A percentile compares a stretch with the other conserved stretches of the same genome.
These are phyloP conservation scores for Fusarium bactridioides DNA, from an alignment of 2,329 filamentous ascomycete species.

Conservation along the genomic window DNA sequence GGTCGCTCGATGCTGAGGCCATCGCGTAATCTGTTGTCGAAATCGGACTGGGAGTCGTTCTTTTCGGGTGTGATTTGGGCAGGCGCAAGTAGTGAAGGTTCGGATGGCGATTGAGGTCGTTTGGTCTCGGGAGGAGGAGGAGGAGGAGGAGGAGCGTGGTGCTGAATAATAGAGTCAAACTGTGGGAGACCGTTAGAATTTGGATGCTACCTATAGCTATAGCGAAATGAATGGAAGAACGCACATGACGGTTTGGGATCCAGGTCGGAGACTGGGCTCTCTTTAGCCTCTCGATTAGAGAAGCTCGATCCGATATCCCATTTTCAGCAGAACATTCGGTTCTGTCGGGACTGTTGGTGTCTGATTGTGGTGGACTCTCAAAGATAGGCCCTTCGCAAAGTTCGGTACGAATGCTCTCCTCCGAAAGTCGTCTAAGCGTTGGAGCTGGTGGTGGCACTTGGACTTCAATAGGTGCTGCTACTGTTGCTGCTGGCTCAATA, in stretches of 20 bases:
- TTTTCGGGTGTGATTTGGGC: slow-evolving; percentile 55
- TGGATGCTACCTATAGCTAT: background rate
- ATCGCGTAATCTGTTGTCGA: slow-evolving; percentile 57
- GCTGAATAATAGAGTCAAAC: slow-evolving; percentile 51
- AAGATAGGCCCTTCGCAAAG: slow-evolving; percentile 65
- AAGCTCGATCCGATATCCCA: slow-evolving; percentile 69
- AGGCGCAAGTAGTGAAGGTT: slow-evolving; percentile 55
- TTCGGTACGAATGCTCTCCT: slow-evolving; percentile 68
- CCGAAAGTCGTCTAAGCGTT: slow-evolving; percentile 53
- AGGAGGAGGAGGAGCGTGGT: slow-evolving; percentile 14
- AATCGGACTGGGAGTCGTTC: slow-evolving; percentile 17
- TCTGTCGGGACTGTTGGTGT: slow-evolving; percentile 33
- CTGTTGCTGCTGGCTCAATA: slow-evolving; percentile 39
- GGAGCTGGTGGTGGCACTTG: slow-evolving; percentile 14
- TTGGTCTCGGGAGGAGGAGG: slow-evolving; percentile 20
- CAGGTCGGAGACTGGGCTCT: slow-evolving; percentile 78
- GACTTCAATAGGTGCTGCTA: slow-evolving; percentile 30
- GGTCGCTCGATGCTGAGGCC: slow-evolving; percentile 80
- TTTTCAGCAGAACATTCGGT: slow-evolving; percentile 40
- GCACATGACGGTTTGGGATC: slow-evolving; percentile 70
- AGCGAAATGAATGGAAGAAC: slow-evolving; percentile 34
- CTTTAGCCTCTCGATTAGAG: slow-evolving; percentile 87
- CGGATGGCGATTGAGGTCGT: slow-evolving; percentile 45
- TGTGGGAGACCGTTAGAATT: slow-evolving; percentile 34
- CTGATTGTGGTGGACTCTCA: slow-evolving; percentile 49